phyloP scores from a whole-genome alignment of 352 stramenopile species.

The Peronosclerospora sorghi region DNA sequence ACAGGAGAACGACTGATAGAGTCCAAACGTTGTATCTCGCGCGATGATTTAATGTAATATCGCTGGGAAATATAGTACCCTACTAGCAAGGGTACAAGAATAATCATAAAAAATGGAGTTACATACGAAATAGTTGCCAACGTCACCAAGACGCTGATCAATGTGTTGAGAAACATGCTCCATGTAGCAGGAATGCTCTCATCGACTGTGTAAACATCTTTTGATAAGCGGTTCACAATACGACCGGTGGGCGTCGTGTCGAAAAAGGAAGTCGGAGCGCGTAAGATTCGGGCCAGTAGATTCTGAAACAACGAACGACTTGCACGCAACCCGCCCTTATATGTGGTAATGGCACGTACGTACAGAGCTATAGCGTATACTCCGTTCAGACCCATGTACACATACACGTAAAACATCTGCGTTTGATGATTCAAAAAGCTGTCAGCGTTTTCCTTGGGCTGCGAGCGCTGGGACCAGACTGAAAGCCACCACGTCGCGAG shows the following conservation, averaged over 20 bases:
- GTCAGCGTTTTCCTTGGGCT: conserved; percentile 6
- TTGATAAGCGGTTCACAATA: conserved; percentile 71
- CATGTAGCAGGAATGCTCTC: conserved; percentile 57
- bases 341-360: conserved; percentile 44
- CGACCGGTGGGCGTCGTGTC: conserved; percentile 70
- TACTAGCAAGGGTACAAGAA: conserved; percentile 59
- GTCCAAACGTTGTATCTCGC: conserved; percentile 94
- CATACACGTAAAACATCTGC: conserved; percentile 72
- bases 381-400: conserved; percentile 70
- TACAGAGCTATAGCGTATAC: conserved; percentile 53
- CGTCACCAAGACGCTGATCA: conserved; percentile 53
- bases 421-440: conserved; percentile 17
- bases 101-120: conserved; percentile 56
- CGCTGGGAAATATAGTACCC: conserved; percentile 70
- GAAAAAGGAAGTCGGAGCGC: conserved; percentile 67
- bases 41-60: conserved; percentile 88
- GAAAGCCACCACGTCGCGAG: conserved; percentile 57
- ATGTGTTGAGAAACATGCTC: conserved; percentile 60
- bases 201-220: conserved; percentile 73
- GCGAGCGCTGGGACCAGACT: conserved; percentile 28
- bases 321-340: conserved; percentile 45
- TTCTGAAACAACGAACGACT: conserved; percentile 45
- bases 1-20: conserved; percentile 89
- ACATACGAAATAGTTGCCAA: conserved; percentile 61
- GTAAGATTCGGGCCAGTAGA: conserved; percentile 86